Evolutionary conservation across 176 grass and related monocot species (phyloP).

Genomic region (Rhynchospora breviuscula): DNA sequence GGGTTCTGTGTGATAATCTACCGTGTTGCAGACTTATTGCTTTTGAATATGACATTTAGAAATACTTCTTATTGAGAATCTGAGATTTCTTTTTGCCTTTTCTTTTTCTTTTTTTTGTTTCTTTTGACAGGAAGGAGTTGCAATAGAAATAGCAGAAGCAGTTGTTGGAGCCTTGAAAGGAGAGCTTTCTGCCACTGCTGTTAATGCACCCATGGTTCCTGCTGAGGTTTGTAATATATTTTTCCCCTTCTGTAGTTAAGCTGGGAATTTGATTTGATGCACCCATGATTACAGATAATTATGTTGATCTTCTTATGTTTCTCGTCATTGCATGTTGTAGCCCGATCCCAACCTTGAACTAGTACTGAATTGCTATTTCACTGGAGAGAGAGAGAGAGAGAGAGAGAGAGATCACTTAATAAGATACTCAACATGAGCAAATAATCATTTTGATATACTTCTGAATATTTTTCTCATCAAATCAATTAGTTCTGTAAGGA

Average conservation of each 20-base stretch:
- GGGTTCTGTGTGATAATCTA: neutral
- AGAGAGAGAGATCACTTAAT: too few relatives aligned
- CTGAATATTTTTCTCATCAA: neutral
- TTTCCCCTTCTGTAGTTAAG: neutral
- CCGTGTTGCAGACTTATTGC: neutral
- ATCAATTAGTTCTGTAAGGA: neutral
- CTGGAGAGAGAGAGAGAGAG: too few relatives aligned
- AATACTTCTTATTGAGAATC: neutral
- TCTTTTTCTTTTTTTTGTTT: neutral
- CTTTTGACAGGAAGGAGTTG: slow-evolving; percentile 68
- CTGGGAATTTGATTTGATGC: neutral
- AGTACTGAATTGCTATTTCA: too few relatives aligned
- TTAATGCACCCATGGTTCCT: slow-evolving; percentile 87
- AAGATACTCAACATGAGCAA: too few relatives aligned
- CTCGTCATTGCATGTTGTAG: too few relatives aligned
- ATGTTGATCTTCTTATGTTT: too few relatives aligned
- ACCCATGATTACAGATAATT: neutral
- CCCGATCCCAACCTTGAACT: too few relatives aligned
- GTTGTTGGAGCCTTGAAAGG: slow-evolving; percentile 89
- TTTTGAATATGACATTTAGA: slow-evolving; percentile 7
- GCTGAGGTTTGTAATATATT: slow-evolving; percentile 46
- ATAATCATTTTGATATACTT: too few relatives aligned
- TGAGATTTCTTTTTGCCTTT: neutral
- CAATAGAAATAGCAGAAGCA: slow-evolving; percentile 94
- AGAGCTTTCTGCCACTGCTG: slow-evolving; percentile 80